phyloP scores from a whole-genome alignment of 371 early-diverging fungal genomes.

The Mortierella sp. region DNA sequence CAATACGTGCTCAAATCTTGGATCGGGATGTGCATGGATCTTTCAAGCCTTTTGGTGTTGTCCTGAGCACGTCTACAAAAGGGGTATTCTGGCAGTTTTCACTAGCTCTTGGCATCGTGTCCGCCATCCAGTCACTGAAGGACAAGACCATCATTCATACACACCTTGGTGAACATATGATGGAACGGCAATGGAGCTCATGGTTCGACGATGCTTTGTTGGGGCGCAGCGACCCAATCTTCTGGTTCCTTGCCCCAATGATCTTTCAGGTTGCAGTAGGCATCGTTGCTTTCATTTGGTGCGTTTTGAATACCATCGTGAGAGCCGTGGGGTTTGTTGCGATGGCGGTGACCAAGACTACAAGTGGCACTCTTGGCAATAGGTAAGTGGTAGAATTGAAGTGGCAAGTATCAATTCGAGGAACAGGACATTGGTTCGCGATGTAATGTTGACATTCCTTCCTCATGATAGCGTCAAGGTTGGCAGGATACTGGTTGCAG shows the following conservation, averaged over 20 bases:
- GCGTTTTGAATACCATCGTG: constrained; percentile 46
- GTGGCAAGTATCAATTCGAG: too few relatives aligned
- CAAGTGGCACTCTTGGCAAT: neutral
- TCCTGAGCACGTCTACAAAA: constrained; percentile 2
- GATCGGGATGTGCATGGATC: constrained; percentile 58
- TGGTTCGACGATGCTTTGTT: constrained; percentile 56
- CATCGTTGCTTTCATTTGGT: constrained; percentile 60
- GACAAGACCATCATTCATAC: constrained; percentile 3
- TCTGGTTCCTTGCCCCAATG: constrained; percentile 68
- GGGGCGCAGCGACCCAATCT: constrained; percentile 67
- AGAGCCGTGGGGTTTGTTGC: constrained; percentile 12
- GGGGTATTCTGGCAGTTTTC: constrained; percentile 25
- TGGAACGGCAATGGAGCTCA: neutral
- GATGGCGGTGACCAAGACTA: neutral
- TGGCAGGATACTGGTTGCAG: constrained; percentile 56
- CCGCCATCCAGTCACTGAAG: constrained; percentile 13
- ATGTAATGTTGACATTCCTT: too few relatives aligned
- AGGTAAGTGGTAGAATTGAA: neutral
- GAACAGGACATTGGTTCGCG: too few relatives aligned
- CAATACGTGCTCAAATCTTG: constrained; percentile 68
- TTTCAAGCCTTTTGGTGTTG: constrained; percentile 25
- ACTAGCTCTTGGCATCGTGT: constrained; percentile 3
- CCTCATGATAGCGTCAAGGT: neutral
- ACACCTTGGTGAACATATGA: neutral
- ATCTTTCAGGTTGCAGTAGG: constrained; percentile 65